Evolutionary conservation across 495 filamentous ascomycete genomes (phyloP).

Genomic region (Melanomma pulvis-pyrius): DNA sequence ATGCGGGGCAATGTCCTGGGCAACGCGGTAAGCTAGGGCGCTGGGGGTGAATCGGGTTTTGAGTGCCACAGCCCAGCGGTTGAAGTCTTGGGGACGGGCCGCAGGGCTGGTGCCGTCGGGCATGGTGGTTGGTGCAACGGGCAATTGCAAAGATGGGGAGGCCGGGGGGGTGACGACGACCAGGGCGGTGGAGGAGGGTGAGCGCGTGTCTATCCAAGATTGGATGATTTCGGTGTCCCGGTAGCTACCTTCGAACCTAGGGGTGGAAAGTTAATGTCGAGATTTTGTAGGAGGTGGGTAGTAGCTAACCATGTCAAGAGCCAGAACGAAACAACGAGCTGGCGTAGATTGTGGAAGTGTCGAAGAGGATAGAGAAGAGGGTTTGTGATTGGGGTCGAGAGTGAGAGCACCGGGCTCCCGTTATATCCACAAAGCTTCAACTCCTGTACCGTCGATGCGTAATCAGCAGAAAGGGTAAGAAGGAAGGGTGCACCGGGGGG

Average conservation of each 20-base stretch:
- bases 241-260: conserved; percentile 25
- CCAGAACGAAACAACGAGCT: conserved; percentile 40
- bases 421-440: conserved; percentile 46
- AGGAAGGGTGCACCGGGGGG: conserved; percentile 38
- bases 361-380: conserved; percentile 39
- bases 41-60: conserved; percentile 36
- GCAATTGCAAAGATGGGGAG: conserved; percentile 5
- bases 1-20: conserved; percentile 35
- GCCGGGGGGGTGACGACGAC: conserved; percentile 27
- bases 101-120: conserved; percentile 8
- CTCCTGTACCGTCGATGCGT: conserved; percentile 39
- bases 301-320: conserved; percentile 29
- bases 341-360: conserved; percentile 41
- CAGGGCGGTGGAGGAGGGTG: conserved; percentile 35
- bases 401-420: conserved; percentile 36
- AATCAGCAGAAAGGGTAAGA: conserved; percentile 38
- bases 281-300: background rate
- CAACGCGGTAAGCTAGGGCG: conserved; percentile 38
- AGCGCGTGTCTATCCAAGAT: conserved; percentile 42
- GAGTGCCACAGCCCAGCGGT: conserved; percentile 38
- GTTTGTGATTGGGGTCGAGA: conserved; percentile 37
- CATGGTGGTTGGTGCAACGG: conserved; percentile 24
- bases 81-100: conserved; percentile 22
- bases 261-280: background rate
- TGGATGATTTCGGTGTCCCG: conserved; percentile 42